These are phyloP conservation scores for Mrakia frigida DNA, from an alignment of 768 basidiomycete species.

Conservation along the genomic window DNA sequence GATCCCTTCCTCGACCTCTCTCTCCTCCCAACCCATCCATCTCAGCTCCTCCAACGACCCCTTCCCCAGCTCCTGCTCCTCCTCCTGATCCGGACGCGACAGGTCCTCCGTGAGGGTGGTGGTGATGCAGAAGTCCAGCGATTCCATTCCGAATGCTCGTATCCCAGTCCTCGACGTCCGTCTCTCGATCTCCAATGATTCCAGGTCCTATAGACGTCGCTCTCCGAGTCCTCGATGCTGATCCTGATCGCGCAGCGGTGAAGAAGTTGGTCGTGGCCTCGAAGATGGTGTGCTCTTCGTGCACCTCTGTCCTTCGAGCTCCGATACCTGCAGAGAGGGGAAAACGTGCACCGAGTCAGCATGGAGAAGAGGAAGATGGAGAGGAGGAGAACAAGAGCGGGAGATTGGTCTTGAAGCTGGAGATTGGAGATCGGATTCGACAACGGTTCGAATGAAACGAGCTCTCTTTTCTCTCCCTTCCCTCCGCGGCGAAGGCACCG, in stretches of 20 bases:
- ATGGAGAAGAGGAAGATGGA: background rate
- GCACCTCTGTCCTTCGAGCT: slow-evolving; percentile 65
- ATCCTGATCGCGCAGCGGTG: slow-evolving; percentile 49
- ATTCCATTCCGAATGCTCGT: background rate
- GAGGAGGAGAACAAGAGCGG: background rate
- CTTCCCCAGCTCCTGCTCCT: background rate
- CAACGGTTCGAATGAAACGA: background rate
- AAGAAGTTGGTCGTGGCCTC: slow-evolving; percentile 69
- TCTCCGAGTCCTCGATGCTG: slow-evolving; percentile 46
- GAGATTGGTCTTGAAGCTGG: background rate
- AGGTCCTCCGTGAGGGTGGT: background rate
- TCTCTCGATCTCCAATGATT: slow-evolving; percentile 48
- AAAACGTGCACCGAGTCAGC: background rate
- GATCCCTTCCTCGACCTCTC: slow-evolving; percentile 17
- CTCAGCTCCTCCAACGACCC: slow-evolving; percentile 1
- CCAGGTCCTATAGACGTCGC: slow-evolving; percentile 54
- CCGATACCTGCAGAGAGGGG: slow-evolving; percentile 52
- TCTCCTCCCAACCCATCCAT: background rate
- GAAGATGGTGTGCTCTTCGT: slow-evolving; percentile 70
- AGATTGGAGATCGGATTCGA: slow-evolving; percentile 4
- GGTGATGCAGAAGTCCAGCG: slow-evolving; percentile 5
- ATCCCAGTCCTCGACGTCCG: slow-evolving; percentile 31
- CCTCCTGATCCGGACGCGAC: background rate
- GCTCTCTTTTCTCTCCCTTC: background rate
- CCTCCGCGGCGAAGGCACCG: slow-evolving; percentile 10